phyloP scores from a whole-genome alignment of 495 filamentous ascomycete genomes.

The Oidiodendron maius region DNA sequence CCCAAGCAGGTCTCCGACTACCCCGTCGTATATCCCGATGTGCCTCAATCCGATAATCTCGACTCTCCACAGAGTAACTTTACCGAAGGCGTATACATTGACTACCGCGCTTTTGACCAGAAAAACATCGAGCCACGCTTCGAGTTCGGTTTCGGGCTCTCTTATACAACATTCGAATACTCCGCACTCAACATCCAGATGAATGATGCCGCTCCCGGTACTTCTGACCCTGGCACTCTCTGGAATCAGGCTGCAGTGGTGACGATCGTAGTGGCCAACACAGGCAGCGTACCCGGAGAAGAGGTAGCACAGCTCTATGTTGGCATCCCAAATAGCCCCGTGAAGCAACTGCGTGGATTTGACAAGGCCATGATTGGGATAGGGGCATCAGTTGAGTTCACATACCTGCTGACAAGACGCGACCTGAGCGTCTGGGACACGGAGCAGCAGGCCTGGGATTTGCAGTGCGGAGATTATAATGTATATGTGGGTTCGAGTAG shows the following conservation, averaged over 20 bases:
- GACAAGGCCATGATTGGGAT: constrained; percentile 71
- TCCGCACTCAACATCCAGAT: constrained; percentile 57
- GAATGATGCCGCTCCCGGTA: constrained; percentile 46
- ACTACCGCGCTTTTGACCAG: constrained; percentile 88
- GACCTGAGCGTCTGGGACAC: constrained; percentile 91
- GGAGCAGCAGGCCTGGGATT: constrained; percentile 78
- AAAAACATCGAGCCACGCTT: constrained; percentile 69
- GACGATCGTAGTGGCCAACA: constrained; percentile 77
- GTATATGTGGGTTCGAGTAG: constrained; percentile 52
- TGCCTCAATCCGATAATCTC: constrained; percentile 44
- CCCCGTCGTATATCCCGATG: constrained; percentile 24
- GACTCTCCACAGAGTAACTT: constrained; percentile 75
- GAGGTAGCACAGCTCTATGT: constrained; percentile 88
- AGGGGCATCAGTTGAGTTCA: constrained; percentile 60
- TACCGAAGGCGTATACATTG: constrained; percentile 83
- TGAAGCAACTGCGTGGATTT: constrained; percentile 71
- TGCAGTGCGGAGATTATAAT: constrained; percentile 65
- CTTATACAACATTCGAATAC: constrained; percentile 84
- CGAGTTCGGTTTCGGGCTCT: constrained; percentile 88
- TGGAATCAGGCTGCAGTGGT: constrained; percentile 78
- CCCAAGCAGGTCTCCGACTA: constrained; percentile 57
- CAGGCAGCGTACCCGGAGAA: constrained; percentile 64
- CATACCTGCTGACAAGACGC: constrained; percentile 63
- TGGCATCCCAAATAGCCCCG: constrained; percentile 69
- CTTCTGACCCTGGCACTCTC: constrained; percentile 62